Evolutionary conservation across 306 rosid species (phyloP).

Genomic region (Vicia sativa): DNA sequence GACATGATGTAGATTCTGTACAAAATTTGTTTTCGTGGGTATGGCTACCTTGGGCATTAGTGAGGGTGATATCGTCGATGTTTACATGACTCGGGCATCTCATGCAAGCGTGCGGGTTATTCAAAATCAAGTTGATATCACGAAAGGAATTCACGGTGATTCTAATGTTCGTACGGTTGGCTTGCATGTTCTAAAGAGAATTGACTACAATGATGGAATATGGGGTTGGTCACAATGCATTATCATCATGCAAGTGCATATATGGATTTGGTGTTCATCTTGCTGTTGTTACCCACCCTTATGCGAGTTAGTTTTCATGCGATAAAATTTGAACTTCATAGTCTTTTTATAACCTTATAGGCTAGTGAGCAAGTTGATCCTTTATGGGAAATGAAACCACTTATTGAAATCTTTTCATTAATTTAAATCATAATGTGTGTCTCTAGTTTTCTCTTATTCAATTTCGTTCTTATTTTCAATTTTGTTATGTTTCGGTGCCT

Average conservation of each 20-base stretch:
- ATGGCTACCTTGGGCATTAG: constrained; percentile 45
- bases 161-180: constrained; percentile 81
- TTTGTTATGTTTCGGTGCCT: constrained; percentile 57
- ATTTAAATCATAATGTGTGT: too few species aligned
- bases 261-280: constrained; percentile 74
- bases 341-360: background rate
- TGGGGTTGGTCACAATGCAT: constrained; percentile 71
- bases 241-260: constrained; percentile 44
- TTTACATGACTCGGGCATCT: constrained; percentile 45
- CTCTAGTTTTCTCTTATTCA: too few species aligned
- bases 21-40: constrained; percentile 56
- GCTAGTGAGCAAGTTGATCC: too few species aligned
- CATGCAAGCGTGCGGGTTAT: constrained; percentile 63
- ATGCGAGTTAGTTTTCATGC: constrained; percentile 41
- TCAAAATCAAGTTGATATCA: constrained; percentile 70
- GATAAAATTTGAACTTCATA: constrained; percentile 2
- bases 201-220: constrained; percentile 51
- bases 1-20: constrained; percentile 53
- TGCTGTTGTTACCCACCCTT: constrained; percentile 48
- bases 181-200: constrained; percentile 63
- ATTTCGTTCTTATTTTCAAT: background rate
- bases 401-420: too few species aligned
- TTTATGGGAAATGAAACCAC: too few species aligned
- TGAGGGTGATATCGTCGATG: constrained; percentile 47
- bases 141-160: too few species aligned